Evolutionary conservation across 352 stramenopile genomes (phyloP), one percentile per base, ranked within the genome.

Genomic region (Hyaloperonospora brassicae): DNA sequence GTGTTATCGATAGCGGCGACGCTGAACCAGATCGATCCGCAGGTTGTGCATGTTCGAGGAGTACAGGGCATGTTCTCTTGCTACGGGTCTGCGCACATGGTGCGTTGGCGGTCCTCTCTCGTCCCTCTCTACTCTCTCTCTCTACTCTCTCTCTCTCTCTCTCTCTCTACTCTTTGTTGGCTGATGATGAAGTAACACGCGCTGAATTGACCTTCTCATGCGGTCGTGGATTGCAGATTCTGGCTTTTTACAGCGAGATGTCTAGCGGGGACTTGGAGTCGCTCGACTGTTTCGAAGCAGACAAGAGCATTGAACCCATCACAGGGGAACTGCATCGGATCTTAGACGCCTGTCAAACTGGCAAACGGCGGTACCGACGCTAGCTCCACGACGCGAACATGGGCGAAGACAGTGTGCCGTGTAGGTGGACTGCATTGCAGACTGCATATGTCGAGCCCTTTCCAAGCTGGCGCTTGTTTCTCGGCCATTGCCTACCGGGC

Each of bases 201-300:
- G 17, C 17, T 17, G 17, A 17, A 17, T 17, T 17, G 17, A 17
- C 17, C 17, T 17, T 25, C 11, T 31, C 31, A 41, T 43, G 41
- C 38, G n/a, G 2, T 42, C 45, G 49, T 31, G 23, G 35, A 23
- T 46, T 52, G 21, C 24, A 93, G 83, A 88, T 91, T 54, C 47
- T 93, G n/a, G 83, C 83, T 10, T 93, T 93, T 62, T 93, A 90
- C 57, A 88, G 68, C 52, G 75, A 89, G 50, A 89, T 93, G 77
- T 66, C 80, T 5, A 72, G 68, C 7, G 54, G 87, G 14, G 79
- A 88, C 41, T 52, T 93, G 31, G 83, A 89, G 57, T 61, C 82
- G 13, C 89, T 90, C 35, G 83, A 93, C 57, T 93, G 81, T 60
- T 80, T 66, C 27, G 75, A 89, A 52, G 80, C 74, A 14, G 83